Evolutionary conservation across 768 basidiomycete genomes (phyloP).

Genomic region (Stropharia rugosoannulata): DNA sequence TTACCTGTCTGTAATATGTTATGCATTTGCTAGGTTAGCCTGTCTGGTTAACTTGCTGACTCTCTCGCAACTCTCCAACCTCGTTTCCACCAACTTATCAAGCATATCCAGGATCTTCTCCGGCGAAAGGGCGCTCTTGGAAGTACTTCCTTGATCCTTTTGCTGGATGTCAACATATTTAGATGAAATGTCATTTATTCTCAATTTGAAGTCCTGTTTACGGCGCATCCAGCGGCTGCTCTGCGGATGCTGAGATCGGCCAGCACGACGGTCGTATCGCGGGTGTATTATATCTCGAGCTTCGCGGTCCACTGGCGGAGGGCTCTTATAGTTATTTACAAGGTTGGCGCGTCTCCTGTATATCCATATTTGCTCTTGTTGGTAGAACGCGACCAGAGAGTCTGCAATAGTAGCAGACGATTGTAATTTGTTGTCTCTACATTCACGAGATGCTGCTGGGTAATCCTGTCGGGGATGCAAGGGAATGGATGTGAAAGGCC

Average conservation of each 20-base stretch:
- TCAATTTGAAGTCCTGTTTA: conserved; percentile 58
- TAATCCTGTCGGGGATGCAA: conserved; percentile 33
- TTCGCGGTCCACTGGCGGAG: conserved; percentile 10
- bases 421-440: conserved; percentile 32
- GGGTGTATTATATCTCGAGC: not conserved
- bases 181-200: conserved; percentile 28
- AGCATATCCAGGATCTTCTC: conserved; percentile 66
- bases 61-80: conserved; percentile 76
- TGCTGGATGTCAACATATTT: conserved; percentile 19
- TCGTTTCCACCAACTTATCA: conserved; percentile 68
- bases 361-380: conserved; percentile 72
- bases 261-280: not conserved
- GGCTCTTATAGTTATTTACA: conserved; percentile 39
- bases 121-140: conserved; percentile 19
- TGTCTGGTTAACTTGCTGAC: conserved; percentile 56
- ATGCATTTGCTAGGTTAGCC: conserved; percentile 34
- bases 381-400: conserved; percentile 64
- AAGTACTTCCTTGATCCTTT: conserved; percentile 13
- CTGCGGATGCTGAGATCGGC: conserved; percentile 9
- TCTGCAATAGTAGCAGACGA: conserved; percentile 61
- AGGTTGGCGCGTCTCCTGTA: conserved; percentile 62
- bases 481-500: conserved; percentile 30
- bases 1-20: conserved; percentile 3
- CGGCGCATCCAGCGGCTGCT: conserved; percentile 52
- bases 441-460: conserved; percentile 16